Conservation (phyloP, 306 rosid genomes). For the Lotus japonicus region DNA sequence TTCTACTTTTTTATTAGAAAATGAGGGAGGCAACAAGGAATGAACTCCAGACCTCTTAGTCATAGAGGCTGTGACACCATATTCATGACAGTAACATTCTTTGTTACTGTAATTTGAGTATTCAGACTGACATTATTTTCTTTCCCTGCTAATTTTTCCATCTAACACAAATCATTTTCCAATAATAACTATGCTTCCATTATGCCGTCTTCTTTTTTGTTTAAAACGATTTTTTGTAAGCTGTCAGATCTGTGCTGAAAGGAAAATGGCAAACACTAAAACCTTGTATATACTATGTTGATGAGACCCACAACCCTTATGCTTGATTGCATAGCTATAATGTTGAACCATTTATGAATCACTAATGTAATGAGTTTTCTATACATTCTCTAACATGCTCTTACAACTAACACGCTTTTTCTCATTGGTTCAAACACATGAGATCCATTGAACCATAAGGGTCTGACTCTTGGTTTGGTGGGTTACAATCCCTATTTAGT, state of each 20-base stretch:
- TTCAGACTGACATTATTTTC: not conserved
- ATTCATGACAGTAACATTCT: constrained; percentile 1
- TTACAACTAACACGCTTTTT: too few species aligned
- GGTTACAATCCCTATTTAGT: too few species aligned
- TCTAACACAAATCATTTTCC: not conserved
- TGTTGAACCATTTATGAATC: not conserved
- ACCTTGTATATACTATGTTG: not conserved
- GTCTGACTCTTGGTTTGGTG: too few species aligned
- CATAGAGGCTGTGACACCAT: too few species aligned
- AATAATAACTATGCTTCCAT: not conserved
- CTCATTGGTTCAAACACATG: too few species aligned
- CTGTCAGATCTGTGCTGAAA: not conserved
- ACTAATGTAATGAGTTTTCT: not conserved
- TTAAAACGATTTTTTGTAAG: not conserved
- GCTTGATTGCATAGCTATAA: not conserved
- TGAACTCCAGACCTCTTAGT: too few species aligned
- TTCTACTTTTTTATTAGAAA: too few species aligned
- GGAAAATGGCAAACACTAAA: not conserved
- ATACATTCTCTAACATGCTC: too few species aligned
- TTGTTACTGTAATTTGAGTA: not conserved
- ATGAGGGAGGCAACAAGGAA: too few species aligned
- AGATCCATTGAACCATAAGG: too few species aligned
- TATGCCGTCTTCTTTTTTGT: not conserved
- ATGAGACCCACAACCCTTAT: not conserved
- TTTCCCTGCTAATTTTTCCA: not conserved